These are phyloP conservation scores for Pterocarpus santalinus DNA, from an alignment of 306 rosid genomes.

Conservation along the genomic window DNA sequence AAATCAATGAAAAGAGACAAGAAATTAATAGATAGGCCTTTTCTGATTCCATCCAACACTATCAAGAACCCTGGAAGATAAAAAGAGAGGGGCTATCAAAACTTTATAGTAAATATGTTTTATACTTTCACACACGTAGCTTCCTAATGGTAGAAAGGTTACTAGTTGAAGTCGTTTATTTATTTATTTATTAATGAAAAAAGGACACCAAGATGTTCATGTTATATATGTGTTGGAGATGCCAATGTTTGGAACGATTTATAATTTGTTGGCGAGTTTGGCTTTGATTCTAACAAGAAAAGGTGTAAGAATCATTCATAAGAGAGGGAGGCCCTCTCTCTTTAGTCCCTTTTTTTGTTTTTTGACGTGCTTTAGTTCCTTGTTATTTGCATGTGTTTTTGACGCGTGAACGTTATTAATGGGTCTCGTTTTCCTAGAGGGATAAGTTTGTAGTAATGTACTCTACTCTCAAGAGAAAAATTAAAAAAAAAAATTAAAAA, in stretches of 20 bases:
- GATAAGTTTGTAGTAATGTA: background rate
- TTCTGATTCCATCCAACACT: constrained; percentile 42
- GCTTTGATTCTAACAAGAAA: constrained; percentile 50
- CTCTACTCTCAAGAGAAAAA: too few relatives aligned
- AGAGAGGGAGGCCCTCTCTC: constrained; percentile 45
- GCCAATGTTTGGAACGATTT: background rate
- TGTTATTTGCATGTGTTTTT: constrained; percentile 55
- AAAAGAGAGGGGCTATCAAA: constrained; percentile 5
- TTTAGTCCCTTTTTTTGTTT: too few relatives aligned
- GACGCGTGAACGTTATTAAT: constrained; percentile 67
- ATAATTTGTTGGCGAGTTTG: constrained; percentile 55
- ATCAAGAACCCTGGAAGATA: constrained; percentile 24
- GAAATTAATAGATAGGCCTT: constrained; percentile 3
- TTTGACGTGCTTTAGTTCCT: constrained; percentile 19
- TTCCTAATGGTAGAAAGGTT: constrained; percentile 3
- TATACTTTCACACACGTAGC: constrained; percentile 41
- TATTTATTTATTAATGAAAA: background rate
- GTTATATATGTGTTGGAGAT: constrained; percentile 38
- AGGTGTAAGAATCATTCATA: constrained; percentile 57
- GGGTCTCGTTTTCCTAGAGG: constrained; percentile 51
- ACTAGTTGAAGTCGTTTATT: background rate
- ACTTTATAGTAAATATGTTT: constrained; percentile 1
- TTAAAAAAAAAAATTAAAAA: background rate
- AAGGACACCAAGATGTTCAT: constrained; percentile 40
- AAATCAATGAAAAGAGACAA: constrained; percentile 43